A percentile compares a stretch with the other conserved stretches of the same genome.
phyloP scores from a whole-genome alignment of 1,284 basidiomycete species.

The Crucibulum cyathiforme region DNA sequence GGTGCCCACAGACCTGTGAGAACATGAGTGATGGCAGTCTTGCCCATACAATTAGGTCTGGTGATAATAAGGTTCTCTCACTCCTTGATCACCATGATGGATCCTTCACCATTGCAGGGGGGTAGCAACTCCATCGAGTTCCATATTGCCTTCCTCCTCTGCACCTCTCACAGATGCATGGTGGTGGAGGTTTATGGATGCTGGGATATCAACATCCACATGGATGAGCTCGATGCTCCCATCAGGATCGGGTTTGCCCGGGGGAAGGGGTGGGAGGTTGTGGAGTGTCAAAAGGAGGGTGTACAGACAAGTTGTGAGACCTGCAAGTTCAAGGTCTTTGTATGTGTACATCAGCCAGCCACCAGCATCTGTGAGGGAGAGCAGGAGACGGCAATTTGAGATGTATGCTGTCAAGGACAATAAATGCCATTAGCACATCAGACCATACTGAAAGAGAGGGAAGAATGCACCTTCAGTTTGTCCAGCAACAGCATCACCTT shows the following conservation, averaged over 20 bases:
- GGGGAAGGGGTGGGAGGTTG: not conserved
- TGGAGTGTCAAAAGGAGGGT: not conserved
- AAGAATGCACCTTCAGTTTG: slow-evolving; percentile 60
- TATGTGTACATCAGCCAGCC: too few relatives aligned
- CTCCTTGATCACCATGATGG: slow-evolving; percentile 74
- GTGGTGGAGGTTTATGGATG: not conserved
- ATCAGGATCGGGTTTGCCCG: not conserved
- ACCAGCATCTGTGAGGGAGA: too few relatives aligned
- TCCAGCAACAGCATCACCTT: slow-evolving; percentile 51
- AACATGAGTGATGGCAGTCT: slow-evolving; percentile 92
- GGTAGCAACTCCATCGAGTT: slow-evolving; percentile 9
- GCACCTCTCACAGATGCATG: slow-evolving; percentile 10
- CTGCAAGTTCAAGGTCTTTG: too few relatives aligned
- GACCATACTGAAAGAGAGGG: not conserved
- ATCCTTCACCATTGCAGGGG: slow-evolving; percentile 70
- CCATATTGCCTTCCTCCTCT: slow-evolving; percentile 15
- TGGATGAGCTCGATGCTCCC: slow-evolving; percentile 30
- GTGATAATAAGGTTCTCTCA: slow-evolving; percentile 96
- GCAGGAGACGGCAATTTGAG: slow-evolving; percentile 90
- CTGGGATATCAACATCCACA: slow-evolving; percentile 79
- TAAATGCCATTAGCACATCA: not conserved
- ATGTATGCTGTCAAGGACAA: slow-evolving; percentile 96
- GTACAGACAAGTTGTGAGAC: not conserved
- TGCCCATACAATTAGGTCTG: slow-evolving; percentile 92
- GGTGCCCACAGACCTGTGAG: slow-evolving; percentile 88